Evolutionary conservation across 1,139 yeast genomes (phyloP).

Genomic region (Blastobotrys aristatus): DNA sequence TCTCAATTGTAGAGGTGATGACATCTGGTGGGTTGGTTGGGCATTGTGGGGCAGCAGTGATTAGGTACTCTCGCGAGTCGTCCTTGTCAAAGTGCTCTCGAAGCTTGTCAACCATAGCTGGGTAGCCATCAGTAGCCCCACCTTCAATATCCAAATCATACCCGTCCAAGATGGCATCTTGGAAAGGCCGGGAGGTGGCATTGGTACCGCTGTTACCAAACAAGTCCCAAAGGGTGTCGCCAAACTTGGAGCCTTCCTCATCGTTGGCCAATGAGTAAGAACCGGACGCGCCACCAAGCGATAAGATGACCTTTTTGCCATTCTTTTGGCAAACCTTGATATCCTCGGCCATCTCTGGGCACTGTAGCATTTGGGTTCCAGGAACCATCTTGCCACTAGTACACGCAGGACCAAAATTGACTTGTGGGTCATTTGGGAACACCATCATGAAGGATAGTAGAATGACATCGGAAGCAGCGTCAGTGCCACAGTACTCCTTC

Average conservation of each 20-base stretch:
- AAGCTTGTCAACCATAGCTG: conserved; percentile 47
- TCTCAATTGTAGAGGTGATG: conserved; percentile 59
- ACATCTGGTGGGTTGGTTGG: conserved; percentile 75
- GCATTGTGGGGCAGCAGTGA: conserved; percentile 95
- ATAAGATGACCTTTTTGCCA: conserved; percentile 69
- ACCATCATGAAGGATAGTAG: conserved; percentile 63
- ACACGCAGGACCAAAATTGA: conserved; percentile 62
- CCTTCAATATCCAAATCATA: conserved; percentile 69
- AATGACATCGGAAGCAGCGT: conserved; percentile 56
- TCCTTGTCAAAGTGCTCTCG: conserved; percentile 49
- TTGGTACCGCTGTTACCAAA: conserved; percentile 74
- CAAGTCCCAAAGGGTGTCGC: conserved; percentile 71
- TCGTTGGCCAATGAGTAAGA: conserved; percentile 43
- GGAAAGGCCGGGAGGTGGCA: conserved; percentile 70
- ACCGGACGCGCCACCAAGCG: conserved; percentile 82
- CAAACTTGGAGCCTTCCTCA: conserved; percentile 60
- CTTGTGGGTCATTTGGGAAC: conserved; percentile 60
- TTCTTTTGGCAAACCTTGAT: conserved; percentile 64
- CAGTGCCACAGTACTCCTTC: conserved; percentile 56
- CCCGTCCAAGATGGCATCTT: conserved; percentile 57
- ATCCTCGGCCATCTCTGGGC: conserved; percentile 46
- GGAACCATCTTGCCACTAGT: conserved; percentile 49
- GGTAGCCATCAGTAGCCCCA: conserved; percentile 46
- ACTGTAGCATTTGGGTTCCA: conserved; percentile 33
- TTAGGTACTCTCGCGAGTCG: conserved; percentile 47